phyloP scores from a whole-genome alignment of 2,329 filamentous ascomycete species.

The Alternaria alternata region DNA sequence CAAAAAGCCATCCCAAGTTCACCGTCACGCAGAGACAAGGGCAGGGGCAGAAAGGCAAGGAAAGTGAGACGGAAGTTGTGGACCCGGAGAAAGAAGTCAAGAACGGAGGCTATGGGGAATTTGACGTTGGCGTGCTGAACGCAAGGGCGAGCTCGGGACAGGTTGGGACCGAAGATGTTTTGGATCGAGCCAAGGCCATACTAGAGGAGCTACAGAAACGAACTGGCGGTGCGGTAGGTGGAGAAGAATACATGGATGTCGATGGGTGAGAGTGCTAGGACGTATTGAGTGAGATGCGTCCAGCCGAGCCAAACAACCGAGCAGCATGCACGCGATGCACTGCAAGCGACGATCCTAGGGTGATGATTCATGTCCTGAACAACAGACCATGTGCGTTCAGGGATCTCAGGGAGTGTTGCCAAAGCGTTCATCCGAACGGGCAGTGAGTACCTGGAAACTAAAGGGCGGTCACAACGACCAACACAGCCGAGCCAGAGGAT shows the following conservation, averaged over 20 bases:
- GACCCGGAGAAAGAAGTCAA: slow-evolving; percentile 44
- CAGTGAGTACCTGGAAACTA: neutral
- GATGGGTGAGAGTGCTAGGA: slow-evolving; percentile 24
- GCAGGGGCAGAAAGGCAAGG: slow-evolving; percentile 12
- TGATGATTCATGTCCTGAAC: neutral
- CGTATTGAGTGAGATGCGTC: neutral
- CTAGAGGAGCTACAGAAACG: slow-evolving; percentile 52
- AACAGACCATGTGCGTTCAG: neutral
- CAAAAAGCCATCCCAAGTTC: slow-evolving; percentile 34
- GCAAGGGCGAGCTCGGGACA: slow-evolving; percentile 81
- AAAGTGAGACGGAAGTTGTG: slow-evolving; percentile 15
- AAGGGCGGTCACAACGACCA: neutral
- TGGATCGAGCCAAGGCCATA: slow-evolving; percentile 68
- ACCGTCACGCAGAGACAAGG: slow-evolving; percentile 12
- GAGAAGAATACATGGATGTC: slow-evolving; percentile 28
- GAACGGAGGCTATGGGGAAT: slow-evolving; percentile 59
- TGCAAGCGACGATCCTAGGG: neutral
- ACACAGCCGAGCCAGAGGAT: neutral
- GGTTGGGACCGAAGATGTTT: slow-evolving; percentile 84
- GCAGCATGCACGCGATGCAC: neutral
- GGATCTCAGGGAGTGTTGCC: neutral
- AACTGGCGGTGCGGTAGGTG: slow-evolving; percentile 16
- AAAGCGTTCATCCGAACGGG: neutral
- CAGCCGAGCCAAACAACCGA: neutral
- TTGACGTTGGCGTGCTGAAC: slow-evolving; percentile 91